Evolutionary conservation across 495 filamentous ascomycete genomes (phyloP), one percentile per base, ranked within the genome.

Genomic region (Aspergillus carlsbadensis): DNA sequence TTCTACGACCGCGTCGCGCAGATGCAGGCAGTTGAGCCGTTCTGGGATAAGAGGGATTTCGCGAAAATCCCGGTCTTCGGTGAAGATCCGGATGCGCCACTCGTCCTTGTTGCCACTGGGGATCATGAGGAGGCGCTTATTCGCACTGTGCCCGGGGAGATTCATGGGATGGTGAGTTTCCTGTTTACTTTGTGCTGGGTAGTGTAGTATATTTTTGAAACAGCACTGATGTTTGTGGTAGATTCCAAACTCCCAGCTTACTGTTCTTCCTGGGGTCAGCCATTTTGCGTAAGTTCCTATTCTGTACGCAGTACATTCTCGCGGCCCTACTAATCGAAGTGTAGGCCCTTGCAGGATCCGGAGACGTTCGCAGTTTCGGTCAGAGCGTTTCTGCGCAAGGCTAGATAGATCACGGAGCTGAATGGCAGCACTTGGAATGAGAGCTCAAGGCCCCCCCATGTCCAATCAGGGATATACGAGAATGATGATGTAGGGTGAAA

Each of bases 301-400:
- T n/a, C n/a, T n/a, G n/a, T n/a, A n/a, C n/a, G n/a, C n/a, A n/a
- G n/a, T n/a, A n/a, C n/a, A n/a, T n/a, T n/a, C n/a, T n/a, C n/a
- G n/a, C n/a, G n/a, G n/a, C n/a, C n/a, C n/a, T n/a, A n/a, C n/a
- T n/a, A n/a, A n/a, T n/a, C n/a, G n/a, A n/a, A n/a, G n/a, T n/a
- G n/a, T n/a, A 51, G 48, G 33, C 48, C 48, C 5, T 40, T 51
- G 48, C 48, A 51, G 18, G 48, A 51, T 15, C 48, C 34, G 8
- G 48, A 39, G 10, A 35, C 14, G 15, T 51, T 51, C 22, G 34
- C 17, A 6, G 33, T 14, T 1, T 14, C 21, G 0, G 21, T 51
- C 2, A 51, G 11, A 18, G 24, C 24, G 6, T 49, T 49, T 18
- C 10, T 49, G 26, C 17, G 18, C 3, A 29, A 29, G 26, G 4